A percentile compares a stretch with the other conserved stretches of the same genome.
Evolutionary conservation across 306 rosid species (phyloP).

Genomic region (Lathyrus tuberosus): DNA sequence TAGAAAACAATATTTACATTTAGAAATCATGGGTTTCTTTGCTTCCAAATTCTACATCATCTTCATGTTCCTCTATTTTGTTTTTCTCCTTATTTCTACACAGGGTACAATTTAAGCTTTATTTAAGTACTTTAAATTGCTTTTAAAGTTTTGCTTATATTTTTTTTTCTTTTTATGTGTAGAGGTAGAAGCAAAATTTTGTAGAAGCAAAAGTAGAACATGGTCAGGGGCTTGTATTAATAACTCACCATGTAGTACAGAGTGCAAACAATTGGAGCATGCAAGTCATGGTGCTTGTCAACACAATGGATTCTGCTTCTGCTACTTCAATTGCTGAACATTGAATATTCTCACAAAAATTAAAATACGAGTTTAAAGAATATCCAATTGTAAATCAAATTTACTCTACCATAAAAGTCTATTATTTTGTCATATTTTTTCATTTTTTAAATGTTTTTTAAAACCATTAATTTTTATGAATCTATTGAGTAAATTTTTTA

Average conservation of each 20-base stretch:
- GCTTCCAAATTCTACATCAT: neutral
- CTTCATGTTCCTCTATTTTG: neutral
- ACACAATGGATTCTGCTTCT: neutral
- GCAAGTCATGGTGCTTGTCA: neutral
- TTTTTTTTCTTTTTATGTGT: neutral
- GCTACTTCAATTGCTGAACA: neutral
- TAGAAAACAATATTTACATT: neutral
- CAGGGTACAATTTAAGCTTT: neutral
- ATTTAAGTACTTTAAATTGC: too few relatives aligned
- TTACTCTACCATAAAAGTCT: too few relatives aligned
- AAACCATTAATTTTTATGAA: too few relatives aligned
- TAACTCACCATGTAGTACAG: neutral
- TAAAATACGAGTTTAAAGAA: too few relatives aligned
- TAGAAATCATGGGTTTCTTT: neutral
- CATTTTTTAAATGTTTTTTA: too few relatives aligned
- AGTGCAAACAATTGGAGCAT: neutral
- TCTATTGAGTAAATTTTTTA: too few relatives aligned
- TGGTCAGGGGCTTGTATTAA: neutral
- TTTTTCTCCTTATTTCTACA: neutral
- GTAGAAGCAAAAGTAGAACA: slow-evolving; percentile 1
- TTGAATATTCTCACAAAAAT: too few relatives aligned
- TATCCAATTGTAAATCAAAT: too few relatives aligned
- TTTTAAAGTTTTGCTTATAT: too few relatives aligned
- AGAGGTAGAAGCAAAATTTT: neutral
- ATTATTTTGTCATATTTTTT: too few relatives aligned